A percentile compares a stretch with the other conserved stretches of the same genome.
Evolutionary conservation across 2,329 filamentous ascomycete species (phyloP).

Genomic region (Teratosphaeria viscida): DNA sequence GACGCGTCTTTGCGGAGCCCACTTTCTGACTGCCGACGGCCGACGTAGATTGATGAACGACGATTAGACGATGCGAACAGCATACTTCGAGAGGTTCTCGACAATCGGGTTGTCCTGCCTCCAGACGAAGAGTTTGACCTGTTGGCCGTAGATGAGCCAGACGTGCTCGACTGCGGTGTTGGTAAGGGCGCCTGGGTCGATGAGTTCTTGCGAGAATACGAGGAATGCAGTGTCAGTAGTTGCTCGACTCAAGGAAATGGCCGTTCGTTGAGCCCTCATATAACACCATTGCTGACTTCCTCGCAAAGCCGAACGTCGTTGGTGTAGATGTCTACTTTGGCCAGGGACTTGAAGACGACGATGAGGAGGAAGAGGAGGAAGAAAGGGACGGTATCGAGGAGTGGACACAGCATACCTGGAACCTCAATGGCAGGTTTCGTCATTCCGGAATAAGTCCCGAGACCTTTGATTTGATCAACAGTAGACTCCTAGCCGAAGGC

Average conservation of each 20-base stretch:
- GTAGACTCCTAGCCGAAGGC: conserved; percentile 59
- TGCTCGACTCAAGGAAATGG: neutral
- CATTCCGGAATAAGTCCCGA: conserved; percentile 23
- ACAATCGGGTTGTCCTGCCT: conserved; percentile 13
- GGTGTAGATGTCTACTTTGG: conserved; percentile 25
- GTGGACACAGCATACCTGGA: conserved; percentile 22
- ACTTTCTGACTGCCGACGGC: conserved; percentile 1
- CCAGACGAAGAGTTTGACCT: conserved; percentile 5
- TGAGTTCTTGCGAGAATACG: conserved; percentile 24
- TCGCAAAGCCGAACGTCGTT: conserved; percentile 12
- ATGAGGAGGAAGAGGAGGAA: conserved; percentile 11
- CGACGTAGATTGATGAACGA: conserved; percentile 18
- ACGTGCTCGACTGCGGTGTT: conserved; percentile 24
- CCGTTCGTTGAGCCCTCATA: neutral
- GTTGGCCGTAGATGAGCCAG: conserved; percentile 10
- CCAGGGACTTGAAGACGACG: conserved; percentile 11
- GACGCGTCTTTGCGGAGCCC: neutral
- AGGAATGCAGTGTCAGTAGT: conserved; percentile 11
- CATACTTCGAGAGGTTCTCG: conserved; percentile 17
- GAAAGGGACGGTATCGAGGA: conserved; percentile 14
- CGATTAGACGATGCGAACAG: conserved; percentile 19
- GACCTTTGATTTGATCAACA: conserved; percentile 76
- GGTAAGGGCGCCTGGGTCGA: conserved; percentile 26
- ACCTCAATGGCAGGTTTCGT: conserved; percentile 24
- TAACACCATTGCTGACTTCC: neutral